Evolutionary conservation across 2,329 filamentous ascomycete genomes (phyloP), one percentile per base, ranked within the genome.

Genomic region (Fusarium torulosum): DNA sequence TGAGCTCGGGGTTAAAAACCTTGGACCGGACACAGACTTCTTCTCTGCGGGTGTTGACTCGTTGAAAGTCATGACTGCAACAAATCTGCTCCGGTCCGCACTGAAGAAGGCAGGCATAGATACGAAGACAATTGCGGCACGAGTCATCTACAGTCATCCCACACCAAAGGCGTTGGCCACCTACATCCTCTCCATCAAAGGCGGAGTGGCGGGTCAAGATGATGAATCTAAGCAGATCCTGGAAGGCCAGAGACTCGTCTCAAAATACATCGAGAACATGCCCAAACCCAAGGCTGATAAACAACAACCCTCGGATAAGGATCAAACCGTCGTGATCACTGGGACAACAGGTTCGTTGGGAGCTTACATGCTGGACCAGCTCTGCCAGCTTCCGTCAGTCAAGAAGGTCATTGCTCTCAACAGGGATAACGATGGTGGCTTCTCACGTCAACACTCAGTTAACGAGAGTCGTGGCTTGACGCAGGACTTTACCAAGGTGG

Each of bases 251-350:
- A 15, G 49, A 10, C 49, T 21, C 1, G 15, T 55, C 2, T 10
- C 37, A 4, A 56, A 62, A 8, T 62, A 62, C 1, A 43, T 49
- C 0, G 14, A 27, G 2, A 27, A 47, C 0, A 49, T 62, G 2
- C 57, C 57, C 1, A 1, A 1, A 1, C n/a, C 23, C 0, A 25
- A 1, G 1, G 0, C 3, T 1, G 15, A 14, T 2, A 62, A 62
- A 5, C 19, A 8, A 11, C 2, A 14, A 0, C 45, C 58, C 0
- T 4, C 13, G 0, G 10, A 38, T 0, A 3, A 47, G 0, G 6
- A 2, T 0, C 57, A 62, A 2, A 62, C 37, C 0, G 7, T 62
- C 0, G 1, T 62, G 1, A 7, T 62, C 6, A 62, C 59, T 0
- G 59, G 59, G 5, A 62, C 47, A 4, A 62, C 59, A 0, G 59